Evolutionary conservation across 2,329 filamentous ascomycete species (phyloP), one percentile per base, ranked within the genome.

Genomic region (Triangularia verruculosa): DNA sequence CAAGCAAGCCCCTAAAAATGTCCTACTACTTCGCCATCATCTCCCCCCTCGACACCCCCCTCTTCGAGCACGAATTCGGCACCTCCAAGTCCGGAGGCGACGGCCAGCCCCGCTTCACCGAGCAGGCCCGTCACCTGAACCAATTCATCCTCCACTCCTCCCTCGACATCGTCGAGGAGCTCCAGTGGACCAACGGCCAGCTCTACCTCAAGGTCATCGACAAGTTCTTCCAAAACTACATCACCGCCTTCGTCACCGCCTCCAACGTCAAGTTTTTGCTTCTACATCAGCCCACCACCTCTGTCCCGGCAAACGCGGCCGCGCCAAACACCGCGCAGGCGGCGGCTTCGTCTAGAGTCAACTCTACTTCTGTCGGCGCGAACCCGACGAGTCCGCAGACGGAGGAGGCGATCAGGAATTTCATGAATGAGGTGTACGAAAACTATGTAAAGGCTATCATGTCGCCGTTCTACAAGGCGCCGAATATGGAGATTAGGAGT

Each of bases 1-100:
- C 39, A 24, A 24, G n/a, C 32, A 7, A 57, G 11, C 34, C 12
- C 15, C 13, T n/a, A 39, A 82, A 70, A 68, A 98, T 98, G 95
- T 97, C 93, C 65, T 99, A 98, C 84, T 97, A 97, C 82, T 98
- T 99, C 79, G 91, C 91, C 74, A 97, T 99, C 71, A 87, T 99
- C 76, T 95, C 93, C 74, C 96, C 93, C 22, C 91, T 92, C 72
- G 95, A 99, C 81, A 96, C 94, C 74, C 94, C 95, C 32, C 86
- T 99, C 70, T 99, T 98, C 80, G 94, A 96, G 79, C 87, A 96
- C 78, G 93, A 97, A 75, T 99, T 99, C 76, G 95, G 95, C 72
- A 97, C 94, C 43, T 96, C 92, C 47, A 97, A 97, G 78, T 90
- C 93, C 72, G 93, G 94, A 79, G 94, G 94, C 75, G 95, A 98